Evolutionary conservation across 352 stramenopile genomes (phyloP), one percentile per base, ranked within the genome.

Genomic region (Phytophthora chlamydospora): DNA sequence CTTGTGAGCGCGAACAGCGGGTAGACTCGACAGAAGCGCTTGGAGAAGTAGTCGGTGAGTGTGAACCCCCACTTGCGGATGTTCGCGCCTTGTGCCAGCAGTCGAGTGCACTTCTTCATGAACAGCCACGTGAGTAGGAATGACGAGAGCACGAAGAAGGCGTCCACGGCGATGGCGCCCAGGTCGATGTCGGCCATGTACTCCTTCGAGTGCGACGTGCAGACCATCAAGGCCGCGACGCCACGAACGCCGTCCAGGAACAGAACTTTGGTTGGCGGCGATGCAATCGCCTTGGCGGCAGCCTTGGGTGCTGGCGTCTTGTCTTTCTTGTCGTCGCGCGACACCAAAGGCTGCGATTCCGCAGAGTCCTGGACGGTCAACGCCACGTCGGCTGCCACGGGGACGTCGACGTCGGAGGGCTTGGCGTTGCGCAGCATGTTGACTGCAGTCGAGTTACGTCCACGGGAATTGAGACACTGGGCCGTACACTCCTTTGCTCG

Each of bases 1-100:
- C 69, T 74, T 11, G 71, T 64, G 10, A 74, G 54, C 11, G 60
- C 59, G 27, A 88, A 88, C 2, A 88, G 60, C 46, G 78, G 78
- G 35, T 88, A 85, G 3, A 88, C 78, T 42, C 75, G 66, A 24
- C 80, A 77, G 48, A 88, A 80, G 0, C 75, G 66, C 31, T 82
- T 84, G 21, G 47, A 71, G 38, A 80, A 75, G 42, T 85, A 85
- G 62, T 85, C 75, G 11, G 29, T 11, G 14, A 78, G 48, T 8
- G 47, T 72, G 31, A 72, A 62, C 6, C 11, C n/a, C 67, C 67
- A 75, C 24, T 61, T 43, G 5, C 40, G 32, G 17, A 53, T 24
- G n/a, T 38, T 71, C 2, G 63, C 60, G 11, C 52, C 38, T 38
- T 70, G 58, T 9, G 55, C 24, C 10, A 73, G 12, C 14, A 83